A percentile compares a stretch with the other conserved stretches of the same genome.
These are phyloP conservation scores for Rutstroemia sp. DNA, from an alignment of 2,329 filamentous ascomycete species.

Conservation along the genomic window DNA sequence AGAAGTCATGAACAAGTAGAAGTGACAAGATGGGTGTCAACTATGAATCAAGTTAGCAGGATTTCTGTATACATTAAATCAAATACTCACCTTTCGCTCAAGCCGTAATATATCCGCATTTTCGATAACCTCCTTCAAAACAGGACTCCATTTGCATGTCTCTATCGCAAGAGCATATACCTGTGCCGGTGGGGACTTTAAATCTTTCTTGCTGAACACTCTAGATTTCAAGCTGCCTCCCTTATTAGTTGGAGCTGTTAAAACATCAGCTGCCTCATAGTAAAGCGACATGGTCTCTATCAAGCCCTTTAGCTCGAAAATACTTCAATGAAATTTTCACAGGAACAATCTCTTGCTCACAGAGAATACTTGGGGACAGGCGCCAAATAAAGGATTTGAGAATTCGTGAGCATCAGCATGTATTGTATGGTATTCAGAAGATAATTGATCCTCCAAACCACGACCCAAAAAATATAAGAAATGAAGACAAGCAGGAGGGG, in stretches of 20 bases:
- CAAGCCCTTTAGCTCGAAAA: background rate
- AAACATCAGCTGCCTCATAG: constrained; percentile 74
- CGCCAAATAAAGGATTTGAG: too few species aligned
- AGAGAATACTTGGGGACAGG: background rate
- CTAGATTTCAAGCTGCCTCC: constrained; percentile 84
- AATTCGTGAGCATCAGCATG: too few species aligned
- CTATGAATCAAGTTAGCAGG: constrained; percentile 37
- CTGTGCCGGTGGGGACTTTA: constrained; percentile 73
- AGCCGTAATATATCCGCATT: constrained; percentile 64
- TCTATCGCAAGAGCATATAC: constrained; percentile 84
- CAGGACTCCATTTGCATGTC: constrained; percentile 79
- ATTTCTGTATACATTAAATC: background rate
- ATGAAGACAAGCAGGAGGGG: background rate
- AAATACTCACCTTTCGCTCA: constrained; percentile 69
- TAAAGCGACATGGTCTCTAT: constrained; percentile 74
- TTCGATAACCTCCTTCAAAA: constrained; percentile 88
- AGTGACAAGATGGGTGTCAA: constrained; percentile 74
- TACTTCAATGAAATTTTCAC: constrained; percentile 2
- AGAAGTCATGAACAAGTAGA: constrained; percentile 77
- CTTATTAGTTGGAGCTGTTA: constrained; percentile 54
- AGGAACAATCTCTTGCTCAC: constrained; percentile 1
- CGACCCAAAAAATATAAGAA: background rate
- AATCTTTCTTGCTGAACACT: constrained; percentile 65
- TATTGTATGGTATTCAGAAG: too few species aligned
- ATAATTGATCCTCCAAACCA: too few species aligned